Evolutionary conservation across 2,329 filamentous ascomycete genomes (phyloP).

Genomic region (Cladosporium sp.): DNA sequence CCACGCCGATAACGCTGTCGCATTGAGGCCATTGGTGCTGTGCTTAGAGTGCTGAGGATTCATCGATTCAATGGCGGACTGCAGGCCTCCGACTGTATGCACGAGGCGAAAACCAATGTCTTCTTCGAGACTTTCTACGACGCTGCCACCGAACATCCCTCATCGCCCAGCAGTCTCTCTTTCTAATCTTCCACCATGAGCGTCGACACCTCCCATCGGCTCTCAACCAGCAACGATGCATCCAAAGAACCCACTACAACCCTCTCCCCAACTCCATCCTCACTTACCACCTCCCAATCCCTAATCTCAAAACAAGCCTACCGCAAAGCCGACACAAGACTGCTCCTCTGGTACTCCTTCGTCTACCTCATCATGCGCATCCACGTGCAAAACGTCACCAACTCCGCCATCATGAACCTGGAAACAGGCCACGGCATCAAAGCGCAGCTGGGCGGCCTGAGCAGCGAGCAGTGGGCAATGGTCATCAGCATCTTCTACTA

Average conservation of each 20-base stretch:
- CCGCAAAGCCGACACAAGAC: constrained; percentile 39
- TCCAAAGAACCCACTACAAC: constrained; percentile 3
- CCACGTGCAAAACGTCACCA: constrained; percentile 39
- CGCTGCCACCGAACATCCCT: neutral
- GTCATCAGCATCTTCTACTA: constrained; percentile 40
- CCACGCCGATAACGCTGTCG: neutral
- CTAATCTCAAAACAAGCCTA: constrained; percentile 29
- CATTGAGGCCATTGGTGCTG: neutral
- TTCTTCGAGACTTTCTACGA: neutral
- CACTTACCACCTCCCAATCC: constrained; percentile 35
- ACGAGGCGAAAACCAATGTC: neutral
- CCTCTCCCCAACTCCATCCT: constrained; percentile 20
- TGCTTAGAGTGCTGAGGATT: neutral
- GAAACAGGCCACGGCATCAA: constrained; percentile 39
- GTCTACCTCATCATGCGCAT: constrained; percentile 38
- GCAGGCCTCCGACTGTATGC: neutral
- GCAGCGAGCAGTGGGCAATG: constrained; percentile 39
- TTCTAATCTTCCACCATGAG: neutral
- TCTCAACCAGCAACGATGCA: neutral
- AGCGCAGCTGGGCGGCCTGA: constrained; percentile 38
- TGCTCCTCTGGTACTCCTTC: constrained; percentile 39
- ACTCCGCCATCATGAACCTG: constrained; percentile 41
- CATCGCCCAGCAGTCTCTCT: neutral
- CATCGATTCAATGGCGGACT: neutral
- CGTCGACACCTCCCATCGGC: neutral